Evolutionary conservation across 129 eudicot species (phyloP).

Genomic region (Tagetes erecta): DNA sequence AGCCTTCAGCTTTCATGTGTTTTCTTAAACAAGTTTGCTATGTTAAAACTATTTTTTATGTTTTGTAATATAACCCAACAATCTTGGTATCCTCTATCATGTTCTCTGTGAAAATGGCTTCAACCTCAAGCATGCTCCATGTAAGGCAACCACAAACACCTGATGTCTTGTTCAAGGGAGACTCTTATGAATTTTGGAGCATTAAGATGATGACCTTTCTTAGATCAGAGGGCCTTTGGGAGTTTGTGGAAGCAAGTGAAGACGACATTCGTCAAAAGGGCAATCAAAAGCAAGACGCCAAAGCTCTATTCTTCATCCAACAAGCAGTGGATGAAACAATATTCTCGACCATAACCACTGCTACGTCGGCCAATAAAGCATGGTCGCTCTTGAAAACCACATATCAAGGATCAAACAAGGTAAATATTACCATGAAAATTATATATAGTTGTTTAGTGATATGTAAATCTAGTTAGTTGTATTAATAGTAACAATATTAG

Average conservation of each 20-base stretch:
- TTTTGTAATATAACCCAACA: not conserved
- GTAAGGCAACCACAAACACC: not conserved
- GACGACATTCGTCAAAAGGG: not conserved
- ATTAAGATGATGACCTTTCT: slow-evolving; percentile 14
- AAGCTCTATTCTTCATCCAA: slow-evolving; percentile 23
- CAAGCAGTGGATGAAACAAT: slow-evolving; percentile 19
- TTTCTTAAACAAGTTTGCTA: too few relatives aligned
- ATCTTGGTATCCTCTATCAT: not conserved
- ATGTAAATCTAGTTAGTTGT: not conserved
- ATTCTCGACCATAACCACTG: slow-evolving; percentile 17
- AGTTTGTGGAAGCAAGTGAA: not conserved
- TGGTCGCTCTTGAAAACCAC: not conserved
- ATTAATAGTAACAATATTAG: not conserved
- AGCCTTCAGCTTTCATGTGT: too few relatives aligned
- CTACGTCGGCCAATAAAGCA: not conserved
- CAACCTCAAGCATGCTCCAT: not conserved
- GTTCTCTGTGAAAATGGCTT: not conserved
- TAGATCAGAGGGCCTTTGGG: not conserved
- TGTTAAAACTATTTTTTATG: too few relatives aligned
- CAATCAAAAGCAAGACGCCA: slow-evolving; percentile 8
- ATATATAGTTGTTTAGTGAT: not conserved
- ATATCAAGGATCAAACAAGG: not conserved
- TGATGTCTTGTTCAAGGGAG: not conserved
- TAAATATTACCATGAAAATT: not conserved
- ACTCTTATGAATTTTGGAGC: slow-evolving; percentile 13